Base-by-base conservation (phyloP, 176 grass and related monocot species). In the Rhynchospora tenuis region DNA sequence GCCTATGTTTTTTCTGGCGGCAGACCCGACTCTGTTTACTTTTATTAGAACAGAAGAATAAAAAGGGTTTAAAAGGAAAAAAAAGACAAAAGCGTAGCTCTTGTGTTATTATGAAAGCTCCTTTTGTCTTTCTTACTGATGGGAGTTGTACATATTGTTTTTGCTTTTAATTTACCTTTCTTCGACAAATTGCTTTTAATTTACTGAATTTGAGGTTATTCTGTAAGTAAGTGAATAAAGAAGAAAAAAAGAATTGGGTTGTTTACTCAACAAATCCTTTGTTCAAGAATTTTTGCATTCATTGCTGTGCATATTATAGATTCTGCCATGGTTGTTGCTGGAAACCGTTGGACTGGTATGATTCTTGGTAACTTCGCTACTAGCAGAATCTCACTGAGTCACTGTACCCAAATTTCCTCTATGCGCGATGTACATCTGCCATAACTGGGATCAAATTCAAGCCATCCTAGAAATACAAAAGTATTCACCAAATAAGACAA, bases 1-100 rank as follows among this genome's bases (percentile, higher is more conserved):
- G 78, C 56, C 17, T 81, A 62, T 46, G 78, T 62, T 62, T 81
- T 81, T 63, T 81, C 78, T 5, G 57, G 78, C 4, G 78, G 78
- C 78, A 11, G 59, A 61, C 38, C 57, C 2, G 57, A 81, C 19
- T 81, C 78, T 3, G 59, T 81, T 81, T 81, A 81, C 57, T 60
- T 60, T 17, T 81, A 81, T 14, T 63, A 60, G 56, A 46, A 81
- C 46, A 26, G 0, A 45, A 26, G 0, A 45, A 46, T 45, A 22
- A 0, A 81, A 43, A 12, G 52, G 16, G 12, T 13, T n/a, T 51
- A 47, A 8, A 76, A 61, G 20, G 55, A 38, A 38, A 9, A 61
- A 44, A 20, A n/a, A 73, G 11, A 70, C 16, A 0, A 20, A 76
- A 76, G 73, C 6, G 73, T 45, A 46, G 78, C 78, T 63, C 78